These are phyloP conservation scores for Tricholoma bakamatsutake DNA, from an alignment of 768 basidiomycete species.

Conservation along the genomic window DNA sequence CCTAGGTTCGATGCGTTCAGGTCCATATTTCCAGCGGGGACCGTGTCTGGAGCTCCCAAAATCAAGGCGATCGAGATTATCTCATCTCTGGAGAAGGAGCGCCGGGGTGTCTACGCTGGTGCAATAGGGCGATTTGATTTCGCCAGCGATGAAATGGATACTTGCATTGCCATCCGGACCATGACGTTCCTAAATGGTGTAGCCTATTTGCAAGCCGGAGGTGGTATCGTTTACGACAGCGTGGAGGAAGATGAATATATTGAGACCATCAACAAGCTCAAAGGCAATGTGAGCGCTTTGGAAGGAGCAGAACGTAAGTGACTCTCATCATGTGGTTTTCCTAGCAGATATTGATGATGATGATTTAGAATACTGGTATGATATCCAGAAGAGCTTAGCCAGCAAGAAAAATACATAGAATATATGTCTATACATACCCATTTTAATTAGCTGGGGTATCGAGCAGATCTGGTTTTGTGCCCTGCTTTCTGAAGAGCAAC, in stretches of 20 bases:
- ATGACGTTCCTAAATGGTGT: slow-evolving; percentile 95
- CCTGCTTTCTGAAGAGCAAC: slow-evolving; percentile 39
- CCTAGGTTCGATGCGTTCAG: slow-evolving; percentile 95
- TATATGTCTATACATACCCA: slow-evolving; percentile 8
- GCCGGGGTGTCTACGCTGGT: slow-evolving; percentile 92
- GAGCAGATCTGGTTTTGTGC: slow-evolving; percentile 19
- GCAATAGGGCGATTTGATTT: slow-evolving; percentile 99
- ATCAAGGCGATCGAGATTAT: slow-evolving; percentile 97
- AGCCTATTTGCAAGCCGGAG: slow-evolving; percentile 92
- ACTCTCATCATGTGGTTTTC: neutral
- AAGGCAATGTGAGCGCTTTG: slow-evolving; percentile 79
- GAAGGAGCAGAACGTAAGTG: slow-evolving; percentile 83
- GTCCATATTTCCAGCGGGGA: slow-evolving; percentile 98
- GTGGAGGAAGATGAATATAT: slow-evolving; percentile 96
- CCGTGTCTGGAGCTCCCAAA: slow-evolving; percentile 97
- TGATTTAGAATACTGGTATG: slow-evolving; percentile 60
- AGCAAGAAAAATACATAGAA: slow-evolving; percentile 12
- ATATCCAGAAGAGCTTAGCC: slow-evolving; percentile 46
- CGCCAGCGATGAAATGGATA: slow-evolving; percentile 92
- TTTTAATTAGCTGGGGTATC: neutral
- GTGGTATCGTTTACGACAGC: slow-evolving; percentile 95
- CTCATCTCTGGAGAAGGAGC: slow-evolving; percentile 79
- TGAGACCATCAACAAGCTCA: slow-evolving; percentile 94
- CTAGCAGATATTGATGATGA: slow-evolving; percentile 13
- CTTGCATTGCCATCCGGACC: slow-evolving; percentile 96